Base-by-base conservation (phyloP, 2,329 filamentous ascomycete genomes). In the Penicillium griseofulvum region DNA sequence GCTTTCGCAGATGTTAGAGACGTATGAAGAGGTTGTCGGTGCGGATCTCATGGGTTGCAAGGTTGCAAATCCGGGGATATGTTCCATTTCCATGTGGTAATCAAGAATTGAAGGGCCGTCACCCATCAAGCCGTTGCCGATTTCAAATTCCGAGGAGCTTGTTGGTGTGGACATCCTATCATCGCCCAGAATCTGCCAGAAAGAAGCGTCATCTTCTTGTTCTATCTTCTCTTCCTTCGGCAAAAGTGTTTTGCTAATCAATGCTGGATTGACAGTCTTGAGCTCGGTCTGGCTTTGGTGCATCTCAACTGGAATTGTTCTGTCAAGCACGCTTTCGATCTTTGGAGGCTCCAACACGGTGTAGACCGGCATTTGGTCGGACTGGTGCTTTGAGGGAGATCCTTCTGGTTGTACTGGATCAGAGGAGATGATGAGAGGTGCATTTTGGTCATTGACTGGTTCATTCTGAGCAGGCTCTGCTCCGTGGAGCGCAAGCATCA, bases 41-140 rank as follows among this genome's bases (percentile, higher is more conserved):
- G 5, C 41, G 5, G 34, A 42, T 46, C 17, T 42, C 5, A 43
- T 42, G n/a, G 53, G 48, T 33, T 52, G 48, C 49, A 55, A n/a
- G 16, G 48, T 28, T 43, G 49, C 36, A 47, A 55, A 55, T 12
- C 52, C 52, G 28, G 47, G 28, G 16, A 55, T 19, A 38, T 55
- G 41, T 45, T 55, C 52, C 47, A 51, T 51, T 26, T 34, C 52
- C 52, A 55, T 51, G 34, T 55, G 52, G 28, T 55, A 51, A 24
- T 55, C 52, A n/a, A 55, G 41, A 7, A 55, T 45, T 12, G 52
- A 55, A 33, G 52, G 52, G 9, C 36, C 39, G 5, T 34, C 33
- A 12, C 33, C 33, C 12, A 51, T 39, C 33, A 55, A 17, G 22
- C 47, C 47, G 34, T 47, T 51, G 19, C 52, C 41, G 2, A 34